Conservation (phyloP, 345 rosid genomes). For the Odontarrhena argentea region DNA sequence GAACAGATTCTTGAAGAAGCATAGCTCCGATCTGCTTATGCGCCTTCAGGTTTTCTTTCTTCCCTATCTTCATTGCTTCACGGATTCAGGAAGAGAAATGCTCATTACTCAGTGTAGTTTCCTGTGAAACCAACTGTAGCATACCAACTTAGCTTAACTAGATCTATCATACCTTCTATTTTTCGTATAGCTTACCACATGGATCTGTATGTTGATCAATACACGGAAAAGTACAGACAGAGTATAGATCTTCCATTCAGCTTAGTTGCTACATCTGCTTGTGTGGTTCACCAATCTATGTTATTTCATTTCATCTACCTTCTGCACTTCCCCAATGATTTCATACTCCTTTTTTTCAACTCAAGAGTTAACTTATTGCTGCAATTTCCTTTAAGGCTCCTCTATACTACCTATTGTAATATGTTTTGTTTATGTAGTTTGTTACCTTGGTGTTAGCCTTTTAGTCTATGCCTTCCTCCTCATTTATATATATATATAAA, state of each 20-base stretch:
- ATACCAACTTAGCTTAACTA: slow-evolving; percentile 1
- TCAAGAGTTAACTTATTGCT: slow-evolving; percentile 4
- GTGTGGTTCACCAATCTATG: not conserved
- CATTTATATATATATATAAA: no score
- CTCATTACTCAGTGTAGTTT: not conserved
- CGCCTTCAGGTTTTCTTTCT: slow-evolving; percentile 66
- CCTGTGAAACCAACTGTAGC: not conserved
- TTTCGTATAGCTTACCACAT: slow-evolving; percentile 3
- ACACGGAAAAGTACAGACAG: slow-evolving; percentile 1
- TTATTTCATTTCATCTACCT: slow-evolving; percentile 1
- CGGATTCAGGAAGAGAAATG: not conserved
- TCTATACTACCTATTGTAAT: not conserved
- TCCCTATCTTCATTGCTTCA: not conserved
- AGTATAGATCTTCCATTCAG: not conserved
- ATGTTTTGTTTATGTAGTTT: not conserved
- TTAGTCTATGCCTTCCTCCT: not conserved
- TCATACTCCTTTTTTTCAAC: not conserved
- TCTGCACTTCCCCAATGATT: not conserved
- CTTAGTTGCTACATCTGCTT: slow-evolving; percentile 6
- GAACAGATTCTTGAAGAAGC: slow-evolving; percentile 66
- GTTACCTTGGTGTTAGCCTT: not conserved
- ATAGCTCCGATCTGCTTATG: slow-evolving; percentile 88
- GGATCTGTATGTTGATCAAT: not conserved
- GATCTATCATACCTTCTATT: not conserved
- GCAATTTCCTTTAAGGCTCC: not conserved